These are phyloP conservation scores for Phaeosphaeria sp. DNA, from an alignment of 2,329 filamentous ascomycete species.

Conservation along the genomic window DNA sequence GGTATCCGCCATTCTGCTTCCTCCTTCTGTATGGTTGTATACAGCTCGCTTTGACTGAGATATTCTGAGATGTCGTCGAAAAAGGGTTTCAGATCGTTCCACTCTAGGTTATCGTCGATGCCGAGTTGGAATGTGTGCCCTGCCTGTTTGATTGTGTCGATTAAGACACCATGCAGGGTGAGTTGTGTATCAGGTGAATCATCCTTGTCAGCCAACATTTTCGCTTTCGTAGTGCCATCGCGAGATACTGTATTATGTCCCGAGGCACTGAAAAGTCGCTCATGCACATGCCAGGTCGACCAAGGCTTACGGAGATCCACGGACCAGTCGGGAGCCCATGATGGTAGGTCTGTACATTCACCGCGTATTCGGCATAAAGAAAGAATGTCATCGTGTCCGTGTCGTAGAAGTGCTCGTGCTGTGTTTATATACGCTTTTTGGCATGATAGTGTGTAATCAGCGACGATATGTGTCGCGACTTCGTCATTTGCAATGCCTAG, in stretches of 20 bases:
- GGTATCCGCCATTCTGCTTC: conserved; percentile 18
- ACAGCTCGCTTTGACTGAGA: conserved; percentile 2
- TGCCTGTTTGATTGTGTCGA: conserved; percentile 8
- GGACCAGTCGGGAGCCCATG: conserved; percentile 23
- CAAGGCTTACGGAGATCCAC: conserved; percentile 3
- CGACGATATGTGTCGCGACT: conserved; percentile 9
- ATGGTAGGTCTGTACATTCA: conserved; percentile 10
- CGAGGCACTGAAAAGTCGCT: conserved; percentile 8
- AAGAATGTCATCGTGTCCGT: conserved; percentile 10
- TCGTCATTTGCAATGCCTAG: conserved; percentile 16
- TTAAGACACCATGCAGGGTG: background rate
- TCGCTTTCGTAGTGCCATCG: background rate
- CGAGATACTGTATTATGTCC: conserved; percentile 2
- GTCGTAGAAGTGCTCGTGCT: conserved; percentile 8
- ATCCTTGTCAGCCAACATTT: background rate
- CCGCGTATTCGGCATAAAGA: conserved; percentile 1
- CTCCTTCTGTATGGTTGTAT: conserved; percentile 5
- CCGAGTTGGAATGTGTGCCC: conserved; percentile 2
- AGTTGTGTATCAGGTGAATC: background rate
- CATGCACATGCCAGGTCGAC: conserved; percentile 3
- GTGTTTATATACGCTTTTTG: conserved; percentile 13
- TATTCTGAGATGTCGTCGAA: conserved; percentile 7
- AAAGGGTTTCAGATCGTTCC: background rate
- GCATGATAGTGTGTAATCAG: conserved; percentile 14
- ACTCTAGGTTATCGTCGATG: conserved; percentile 5